Evolutionary conservation across 768 basidiomycete genomes (phyloP).

Genomic region (Leccinum sublutescens): DNA sequence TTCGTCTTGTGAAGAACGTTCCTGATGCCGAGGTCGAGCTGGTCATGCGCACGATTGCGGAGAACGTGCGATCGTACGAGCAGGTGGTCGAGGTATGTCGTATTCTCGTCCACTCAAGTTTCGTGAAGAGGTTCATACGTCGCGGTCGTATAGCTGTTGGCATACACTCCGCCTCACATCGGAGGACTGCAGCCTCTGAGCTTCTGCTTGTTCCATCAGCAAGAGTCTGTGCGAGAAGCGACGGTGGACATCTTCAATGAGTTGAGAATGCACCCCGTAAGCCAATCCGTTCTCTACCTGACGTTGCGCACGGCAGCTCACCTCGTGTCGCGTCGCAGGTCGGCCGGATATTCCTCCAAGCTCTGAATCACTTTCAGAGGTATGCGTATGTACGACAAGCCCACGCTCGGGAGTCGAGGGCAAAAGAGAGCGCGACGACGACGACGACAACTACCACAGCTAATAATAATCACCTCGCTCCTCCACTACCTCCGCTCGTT

Average conservation of each 20-base stretch:
- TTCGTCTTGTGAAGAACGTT: slow-evolving; percentile 72
- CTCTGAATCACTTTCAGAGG: slow-evolving; percentile 85
- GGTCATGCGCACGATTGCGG: slow-evolving; percentile 73
- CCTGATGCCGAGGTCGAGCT: slow-evolving; percentile 68
- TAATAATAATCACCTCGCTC: slow-evolving; percentile 34
- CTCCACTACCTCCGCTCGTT: slow-evolving; percentile 28
- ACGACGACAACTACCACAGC: background rate
- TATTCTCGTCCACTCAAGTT: background rate
- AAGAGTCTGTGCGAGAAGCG: slow-evolving; percentile 68
- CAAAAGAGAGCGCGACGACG: slow-evolving; percentile 26
- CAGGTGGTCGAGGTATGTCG: slow-evolving; percentile 79
- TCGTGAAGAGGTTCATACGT: background rate
- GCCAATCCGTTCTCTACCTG: slow-evolving; percentile 20
- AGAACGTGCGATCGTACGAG: slow-evolving; percentile 76
- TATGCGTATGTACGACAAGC: slow-evolving; percentile 86
- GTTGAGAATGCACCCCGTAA: slow-evolving; percentile 71
- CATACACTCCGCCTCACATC: slow-evolving; percentile 67
- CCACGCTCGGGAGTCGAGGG: slow-evolving; percentile 55
- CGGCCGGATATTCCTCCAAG: slow-evolving; percentile 72
- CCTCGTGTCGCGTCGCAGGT: slow-evolving; percentile 45
- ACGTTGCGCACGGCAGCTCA: background rate
- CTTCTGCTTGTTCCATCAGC: slow-evolving; percentile 90
- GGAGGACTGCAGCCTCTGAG: slow-evolving; percentile 85
- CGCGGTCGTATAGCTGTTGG: slow-evolving; percentile 60
- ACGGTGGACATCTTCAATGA: slow-evolving; percentile 85